Evolutionary conservation across 1,284 basidiomycete genomes (phyloP), one percentile per base, ranked within the genome.

Genomic region (Cutaneotrichosporon cyanovorans): DNA sequence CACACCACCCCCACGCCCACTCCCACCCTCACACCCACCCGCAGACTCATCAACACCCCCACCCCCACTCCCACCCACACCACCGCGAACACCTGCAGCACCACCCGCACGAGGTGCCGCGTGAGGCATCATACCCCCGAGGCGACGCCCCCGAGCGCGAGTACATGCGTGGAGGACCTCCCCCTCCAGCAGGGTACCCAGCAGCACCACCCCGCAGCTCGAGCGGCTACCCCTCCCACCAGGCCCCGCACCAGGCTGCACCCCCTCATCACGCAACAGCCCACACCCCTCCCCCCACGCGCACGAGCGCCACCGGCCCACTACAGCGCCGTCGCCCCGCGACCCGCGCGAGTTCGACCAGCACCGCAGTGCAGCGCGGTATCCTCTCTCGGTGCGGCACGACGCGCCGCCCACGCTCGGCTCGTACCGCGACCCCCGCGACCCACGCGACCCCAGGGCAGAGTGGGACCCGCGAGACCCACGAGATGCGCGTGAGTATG

Each of bases 401-500:
- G 52, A 50, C 31, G 48, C 42, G 3, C 52, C 52, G 7, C 52
- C 52, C 4, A 37, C 38, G 15, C 48, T 54, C 11, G 52, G 48
- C 3, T 42, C 46, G 15, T 51, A 51, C 23, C 39, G 30, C 28
- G 37, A 45, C 32, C 36, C 43, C 21, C 48, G 48, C 35, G 48
- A 50, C 38, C 47, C 35, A 21, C 37, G 47, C 5, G 47, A 42
- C 37, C 40, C 18, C 20, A 36, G 37, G 19, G 23, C 31, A 18
- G n/a, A 11, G 25, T 12, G 25, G 8, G 25, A 28, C 8, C 25
- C 8, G 18, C 33, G 46, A n/a, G 46, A 48, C 36, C 31, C 36
- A 11, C 40, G 46, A 6, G 46, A 48, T 15, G 28, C 18, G 7
- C 20, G 44, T 9, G 37, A 46, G 11, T n/a, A n/a, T n/a, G n/a